Evolutionary conservation across 2,329 filamentous ascomycete species (phyloP).

Genomic region (Cytospora schulzeri): DNA sequence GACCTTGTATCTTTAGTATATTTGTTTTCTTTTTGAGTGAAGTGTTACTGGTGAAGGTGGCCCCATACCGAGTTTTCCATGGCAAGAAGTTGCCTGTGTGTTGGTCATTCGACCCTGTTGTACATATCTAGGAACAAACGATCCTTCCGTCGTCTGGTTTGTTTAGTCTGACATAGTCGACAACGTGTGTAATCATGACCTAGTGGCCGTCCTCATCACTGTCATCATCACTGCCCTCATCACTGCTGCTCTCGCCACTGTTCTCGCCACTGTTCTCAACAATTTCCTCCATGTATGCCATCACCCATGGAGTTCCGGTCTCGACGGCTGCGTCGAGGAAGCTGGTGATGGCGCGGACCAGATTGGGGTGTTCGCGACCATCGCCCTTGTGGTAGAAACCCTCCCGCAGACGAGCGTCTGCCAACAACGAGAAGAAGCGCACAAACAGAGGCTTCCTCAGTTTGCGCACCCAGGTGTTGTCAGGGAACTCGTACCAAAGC

Average conservation of each 20-base stretch:
- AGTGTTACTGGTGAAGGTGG: too few relatives aligned
- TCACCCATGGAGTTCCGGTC: neutral
- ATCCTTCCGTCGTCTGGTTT: neutral
- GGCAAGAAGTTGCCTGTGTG: neutral
- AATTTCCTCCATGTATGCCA: neutral
- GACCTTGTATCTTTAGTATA: too few relatives aligned
- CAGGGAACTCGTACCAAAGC: neutral
- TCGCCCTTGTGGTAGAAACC: neutral
- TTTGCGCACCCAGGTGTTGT: neutral
- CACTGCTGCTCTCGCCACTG: too few relatives aligned
- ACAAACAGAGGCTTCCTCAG: neutral
- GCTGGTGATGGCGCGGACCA: neutral
- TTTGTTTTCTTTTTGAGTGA: too few relatives aligned
- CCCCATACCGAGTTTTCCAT: neutral
- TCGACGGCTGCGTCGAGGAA: neutral
- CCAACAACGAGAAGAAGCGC: neutral
- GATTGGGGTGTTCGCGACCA: neutral
- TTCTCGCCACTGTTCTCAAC: neutral
- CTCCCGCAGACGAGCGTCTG: neutral
- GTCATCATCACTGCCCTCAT: neutral
- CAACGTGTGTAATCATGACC: neutral
- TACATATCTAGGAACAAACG: neutral
- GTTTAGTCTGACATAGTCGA: neutral
- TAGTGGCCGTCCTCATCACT: neutral
- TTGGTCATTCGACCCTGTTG: neutral